Evolutionary conservation across 495 filamentous ascomycete genomes (phyloP), one percentile per base, ranked within the genome.

Genomic region (Tuber calosporum): DNA sequence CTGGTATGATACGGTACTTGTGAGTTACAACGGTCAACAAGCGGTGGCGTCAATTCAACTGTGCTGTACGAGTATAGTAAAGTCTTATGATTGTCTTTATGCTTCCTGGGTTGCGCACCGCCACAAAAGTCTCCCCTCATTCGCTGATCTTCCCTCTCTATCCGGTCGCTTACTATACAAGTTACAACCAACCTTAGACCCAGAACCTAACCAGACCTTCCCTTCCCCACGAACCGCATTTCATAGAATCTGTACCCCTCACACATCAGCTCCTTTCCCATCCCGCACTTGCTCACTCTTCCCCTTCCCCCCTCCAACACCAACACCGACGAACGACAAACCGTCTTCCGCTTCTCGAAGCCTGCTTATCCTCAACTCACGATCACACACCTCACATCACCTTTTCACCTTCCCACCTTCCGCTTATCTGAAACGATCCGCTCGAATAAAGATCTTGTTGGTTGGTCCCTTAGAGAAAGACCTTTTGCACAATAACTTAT

Each of bases 371-470:
- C n/a, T 58, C n/a, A 58, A 58, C 53, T 58, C n/a, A 58, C n/a
- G 5, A 58, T 58, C n/a, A 58, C 53, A 30, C 53, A 30, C 53
- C 53, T 58, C 26, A 30, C 9, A 30, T 58, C 53, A 58, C n/a
- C n/a, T 30, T 58, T 26, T 73, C 62, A 68, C 73, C 37, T 68
- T 43, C 68, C 53, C 43, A 71, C 58, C 22, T 48, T 37, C 45
- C 43, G 37, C 67, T 70, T 77, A 70, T 62, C 66, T 62, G n/a
- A 77, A 78, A 73, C 62, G 58, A 48, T 67, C 42, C 40, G 45
- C 41, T 42, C 42, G 66, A 70, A 77, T 77, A 78, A 71, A 78
- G 68, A 71, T 36, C 43, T 74, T 78, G 74, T 15, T 78, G 74
- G 75, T 77, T 74, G 75, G 76, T 70, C 77, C 42, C 72, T 74